These are phyloP conservation scores for Aspergillus tanneri DNA, from an alignment of 2,329 filamentous ascomycete species.

Conservation along the genomic window DNA sequence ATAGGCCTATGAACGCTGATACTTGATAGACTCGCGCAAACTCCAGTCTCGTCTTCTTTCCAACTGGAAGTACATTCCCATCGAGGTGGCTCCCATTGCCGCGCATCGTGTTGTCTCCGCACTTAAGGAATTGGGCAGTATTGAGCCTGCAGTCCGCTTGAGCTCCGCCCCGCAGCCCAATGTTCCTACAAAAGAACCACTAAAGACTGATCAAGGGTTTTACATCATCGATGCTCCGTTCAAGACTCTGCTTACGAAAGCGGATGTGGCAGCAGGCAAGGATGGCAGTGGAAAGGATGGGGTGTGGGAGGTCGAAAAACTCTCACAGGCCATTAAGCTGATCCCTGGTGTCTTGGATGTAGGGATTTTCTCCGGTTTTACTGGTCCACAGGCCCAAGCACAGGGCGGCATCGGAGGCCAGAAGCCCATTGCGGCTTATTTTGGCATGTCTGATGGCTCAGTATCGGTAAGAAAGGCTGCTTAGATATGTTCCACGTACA, in stretches of 20 bases:
- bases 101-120: conserved; percentile 73
- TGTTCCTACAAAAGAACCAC: conserved; percentile 71
- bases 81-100: conserved; percentile 87
- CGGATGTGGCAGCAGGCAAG: conserved; percentile 51
- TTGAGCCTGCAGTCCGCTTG: conserved; percentile 68
- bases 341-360: conserved; percentile 89
- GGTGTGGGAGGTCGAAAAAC: conserved; percentile 73
- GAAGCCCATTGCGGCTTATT: conserved; percentile 92
- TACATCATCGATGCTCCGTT: conserved; percentile 94
- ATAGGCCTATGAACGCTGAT: neutral
- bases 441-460: conserved; percentile 78
- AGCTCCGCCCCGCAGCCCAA: conserved; percentile 53
- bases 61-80: conserved; percentile 81
- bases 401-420: conserved; percentile 69
- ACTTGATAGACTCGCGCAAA: conserved; percentile 76
- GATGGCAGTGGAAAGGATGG: conserved; percentile 61
- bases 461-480: conserved; percentile 57
- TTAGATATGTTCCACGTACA: conserved; percentile 14
- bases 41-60: conserved; percentile 71
- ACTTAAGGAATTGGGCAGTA: conserved; percentile 70
- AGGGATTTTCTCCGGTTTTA: conserved; percentile 81
- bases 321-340: conserved; percentile 72
- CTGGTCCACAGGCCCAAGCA: conserved; percentile 67
- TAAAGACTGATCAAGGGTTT: conserved; percentile 82
- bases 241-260: conserved; percentile 64